Conservation (phyloP, 148 eudicot species). For the Fagopyrum esculentum region DNA sequence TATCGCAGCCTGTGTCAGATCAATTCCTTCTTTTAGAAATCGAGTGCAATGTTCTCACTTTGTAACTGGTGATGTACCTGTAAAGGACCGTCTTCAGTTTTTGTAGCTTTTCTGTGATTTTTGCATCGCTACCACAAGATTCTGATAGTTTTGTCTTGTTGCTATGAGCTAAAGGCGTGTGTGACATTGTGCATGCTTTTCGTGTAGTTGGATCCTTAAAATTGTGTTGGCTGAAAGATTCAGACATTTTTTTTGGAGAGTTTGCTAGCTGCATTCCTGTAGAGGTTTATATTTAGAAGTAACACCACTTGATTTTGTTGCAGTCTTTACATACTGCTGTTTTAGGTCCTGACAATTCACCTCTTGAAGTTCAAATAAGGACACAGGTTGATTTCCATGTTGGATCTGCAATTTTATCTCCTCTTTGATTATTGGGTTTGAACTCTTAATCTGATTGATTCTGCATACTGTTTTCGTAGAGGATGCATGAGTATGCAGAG, state of each 20-base stretch:
- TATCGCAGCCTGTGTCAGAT: neutral
- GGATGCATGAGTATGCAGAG: constrained; percentile 96
- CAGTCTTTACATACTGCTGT: constrained; percentile 99
- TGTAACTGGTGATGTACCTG: no score
- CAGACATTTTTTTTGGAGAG: neutral
- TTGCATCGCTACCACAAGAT: neutral
- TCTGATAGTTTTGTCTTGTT: neutral
- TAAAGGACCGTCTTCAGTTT: no score
- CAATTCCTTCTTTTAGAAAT: neutral
- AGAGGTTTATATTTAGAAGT: neutral
- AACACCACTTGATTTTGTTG: constrained; percentile 18
- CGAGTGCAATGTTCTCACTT: no score
- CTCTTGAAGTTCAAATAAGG: constrained; percentile 92
- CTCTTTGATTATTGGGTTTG: neutral
- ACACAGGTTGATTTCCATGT: constrained; percentile 48
- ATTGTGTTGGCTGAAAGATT: neutral
- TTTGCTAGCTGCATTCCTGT: neutral
- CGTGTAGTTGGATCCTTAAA: neutral
- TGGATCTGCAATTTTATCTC: neutral
- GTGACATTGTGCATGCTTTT: neutral
- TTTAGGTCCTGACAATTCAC: constrained; percentile 74
- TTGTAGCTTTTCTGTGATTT: no score
- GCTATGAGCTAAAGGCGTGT: neutral
- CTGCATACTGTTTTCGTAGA: constrained; percentile 28
- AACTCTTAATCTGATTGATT: constrained; percentile 11